Evolutionary conservation across 2,329 filamentous ascomycete genomes (phyloP).

Genomic region (Leptographium procerum): DNA sequence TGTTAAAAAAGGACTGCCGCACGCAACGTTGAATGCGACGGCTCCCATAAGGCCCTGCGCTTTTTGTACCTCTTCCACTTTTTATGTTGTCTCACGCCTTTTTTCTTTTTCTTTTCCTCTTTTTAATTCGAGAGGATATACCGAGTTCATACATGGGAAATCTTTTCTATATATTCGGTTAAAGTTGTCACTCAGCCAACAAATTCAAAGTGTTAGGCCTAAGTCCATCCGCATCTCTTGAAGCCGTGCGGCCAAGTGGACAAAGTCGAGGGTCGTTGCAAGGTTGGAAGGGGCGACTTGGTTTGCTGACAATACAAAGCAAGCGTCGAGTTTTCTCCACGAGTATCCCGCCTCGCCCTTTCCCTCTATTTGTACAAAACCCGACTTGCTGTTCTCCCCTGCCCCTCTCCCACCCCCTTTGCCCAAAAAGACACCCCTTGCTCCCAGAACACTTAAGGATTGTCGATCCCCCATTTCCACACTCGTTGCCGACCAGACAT

Average conservation of each 20-base stretch:
- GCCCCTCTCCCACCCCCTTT: constrained; percentile 2
- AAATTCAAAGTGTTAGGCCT: not conserved
- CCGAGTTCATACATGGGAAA: not conserved
- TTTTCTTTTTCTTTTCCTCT: not conserved
- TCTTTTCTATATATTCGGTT: not conserved
- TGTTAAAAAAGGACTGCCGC: not conserved
- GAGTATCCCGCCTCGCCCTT: not conserved
- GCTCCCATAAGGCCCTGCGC: not conserved
- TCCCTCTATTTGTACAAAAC: not conserved
- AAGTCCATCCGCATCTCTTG: not conserved
- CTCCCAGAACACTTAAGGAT: constrained; percentile 43
- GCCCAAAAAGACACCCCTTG: constrained; percentile 8
- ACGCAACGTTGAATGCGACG: not conserved
- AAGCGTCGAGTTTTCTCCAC: not conserved
- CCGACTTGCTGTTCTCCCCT: not conserved
- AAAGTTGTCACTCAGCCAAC: not conserved
- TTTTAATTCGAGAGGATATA: not conserved
- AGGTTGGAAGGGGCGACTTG: not conserved
- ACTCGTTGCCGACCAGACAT: not conserved
- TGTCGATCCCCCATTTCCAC: constrained; percentile 41
- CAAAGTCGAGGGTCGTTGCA: not conserved
- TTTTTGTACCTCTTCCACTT: not conserved
- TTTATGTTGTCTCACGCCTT: not conserved
- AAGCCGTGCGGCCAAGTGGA: constrained; percentile 1
- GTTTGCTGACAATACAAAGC: constrained; percentile 1